Base-by-base conservation (phyloP, 768 basidiomycete genomes). In the Kwoniella newhampshirensis region DNA sequence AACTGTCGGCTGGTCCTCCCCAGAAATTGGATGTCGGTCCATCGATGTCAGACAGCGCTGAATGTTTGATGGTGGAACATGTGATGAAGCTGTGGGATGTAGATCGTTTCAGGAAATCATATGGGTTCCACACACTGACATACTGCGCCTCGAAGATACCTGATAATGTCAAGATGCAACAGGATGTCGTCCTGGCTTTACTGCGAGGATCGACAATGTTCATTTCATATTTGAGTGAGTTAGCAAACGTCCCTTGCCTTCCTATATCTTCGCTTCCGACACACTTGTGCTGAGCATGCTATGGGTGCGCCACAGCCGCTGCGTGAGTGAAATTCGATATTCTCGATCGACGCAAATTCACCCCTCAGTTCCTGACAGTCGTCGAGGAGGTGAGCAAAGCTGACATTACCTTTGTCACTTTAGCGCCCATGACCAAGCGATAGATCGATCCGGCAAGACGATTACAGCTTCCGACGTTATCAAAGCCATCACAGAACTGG, bases 121-220 rank as follows among this genome's bases (percentile, higher is more conserved):
- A n/a, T n/a, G n/a, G n/a, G n/a, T n/a, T n/a, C n/a, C n/a, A n/a
- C n/a, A n/a, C n/a, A n/a, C n/a, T n/a, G n/a, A n/a, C n/a, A n/a
- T n/a, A n/a, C n/a, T n/a, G n/a, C n/a, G n/a, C 15, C 21, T 13
- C 11, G 26, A 54, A 93, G 92, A 78, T 94, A 2, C 89, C 91
- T 5, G 86, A 90, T 0, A 86, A 85, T 64, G 82, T 86, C 12
- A 94, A 94, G 71, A 76, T 96, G 54, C 88, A 91, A 67, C 94
- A 92, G 61, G 94, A 97, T 57, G 88, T 89, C 0, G 85, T 92
- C 0, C 74, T 88, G 1, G 89, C 91, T 12, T 80, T 96, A 9
- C 81, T 88, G 13, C 92, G 92, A 72, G 87, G 87, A 27, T 90
- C 92, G 3, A 93, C 93, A 0, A 87, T 97, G 49, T 98, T 97